Base-by-base conservation (phyloP, 2,329 filamentous ascomycete genomes). In the Helminthosporium solani region DNA sequence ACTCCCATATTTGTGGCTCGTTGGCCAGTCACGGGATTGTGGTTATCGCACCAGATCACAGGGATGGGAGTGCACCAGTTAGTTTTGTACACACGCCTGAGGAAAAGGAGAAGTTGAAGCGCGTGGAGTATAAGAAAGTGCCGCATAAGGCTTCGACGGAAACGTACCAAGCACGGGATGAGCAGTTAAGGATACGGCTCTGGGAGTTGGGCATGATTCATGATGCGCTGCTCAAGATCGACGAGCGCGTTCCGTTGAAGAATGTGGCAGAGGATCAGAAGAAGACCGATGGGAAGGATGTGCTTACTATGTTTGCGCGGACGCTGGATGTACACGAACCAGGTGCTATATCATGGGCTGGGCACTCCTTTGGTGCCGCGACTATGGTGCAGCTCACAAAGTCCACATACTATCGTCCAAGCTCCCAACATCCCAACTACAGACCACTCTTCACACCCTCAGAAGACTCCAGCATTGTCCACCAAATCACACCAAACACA, bases 351-450 rank as follows among this genome's bases (percentile, higher is more conserved):
- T 80, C 85, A 33, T 92, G 88, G 64, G 82, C 81, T 0, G 90
- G 90, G 3, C 90, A 95, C 68, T 90, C 85, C 15, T 95, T 95
- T 55, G 90, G 90, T 18, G 86, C 84, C 1, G 80, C 87, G 1
- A 89, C 87, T 0, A 76, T 82, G 16, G 78, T 87, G 2, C 90
- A 95, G 63, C 80, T 95, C 44, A 73, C 92, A 40, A 95, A 95
- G 73, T 86, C 82, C 41, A 82, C 86, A 9, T 92, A 85, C 73
- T 89, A 90, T 70, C 77, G 79, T 11, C 70, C 78, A 0, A 73
- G 75, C 12, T 65, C 70, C 5, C 60, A 40, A 31, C 47, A 55
- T 2, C 57, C 66, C 23, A 78, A 80, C 51, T 73, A 76, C 40
- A 74, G 73, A 20, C 81, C 85, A 0, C 74, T 92, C 0, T 90